Base-by-base conservation (phyloP, 306 rosid species). In the Lathyrus tuberosus region DNA sequence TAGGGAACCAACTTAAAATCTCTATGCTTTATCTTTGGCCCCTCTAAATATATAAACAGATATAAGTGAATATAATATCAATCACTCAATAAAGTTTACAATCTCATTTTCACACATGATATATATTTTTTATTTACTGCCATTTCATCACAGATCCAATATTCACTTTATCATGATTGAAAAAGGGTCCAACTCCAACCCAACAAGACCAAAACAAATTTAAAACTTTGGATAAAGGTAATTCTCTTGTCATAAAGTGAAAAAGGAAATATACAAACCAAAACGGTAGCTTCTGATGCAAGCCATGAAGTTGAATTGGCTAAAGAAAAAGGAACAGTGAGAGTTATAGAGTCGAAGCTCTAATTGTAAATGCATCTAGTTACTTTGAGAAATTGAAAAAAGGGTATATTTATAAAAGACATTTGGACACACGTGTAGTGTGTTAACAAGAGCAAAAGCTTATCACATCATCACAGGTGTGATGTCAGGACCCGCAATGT, bases 401-500 rank as follows among this genome's bases (percentile, higher is more conserved):
- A 68, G 26, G 63, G 4, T 3, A 3, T 26, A 37, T 10, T 20
- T 0, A 78, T 24, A 17, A n/a, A 41, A 41, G 54, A 77, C 24
- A 65, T 17, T 22, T 40, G 48, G 49, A 9, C 43, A 75, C 88
- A 84, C 87, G 88, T 80, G 85, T 69, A 69, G 4, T 40, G 66
- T 48, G 62, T 10, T 57, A 68, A 75, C 35, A 52, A 15, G 66
- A 42, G 66, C 56, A 53, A 74, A 81, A 75, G 44, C 61, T 46
- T 60, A 52, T 79, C 68, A 60, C 77, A 76, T 62, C 75, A 75
- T 51, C 69, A 75, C 84, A 75, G 79, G 81, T 81, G 70, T 81
- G 71, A 47, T 73, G 77, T 78, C 84, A 78, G 86, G 83, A 66
- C 79, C 79, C 62, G 58, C 78, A 70, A 72, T 76, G 70, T 62